Evolutionary conservation across 805 yeast species (phyloP).

Genomic region (Lipomyces oligophaga): DNA sequence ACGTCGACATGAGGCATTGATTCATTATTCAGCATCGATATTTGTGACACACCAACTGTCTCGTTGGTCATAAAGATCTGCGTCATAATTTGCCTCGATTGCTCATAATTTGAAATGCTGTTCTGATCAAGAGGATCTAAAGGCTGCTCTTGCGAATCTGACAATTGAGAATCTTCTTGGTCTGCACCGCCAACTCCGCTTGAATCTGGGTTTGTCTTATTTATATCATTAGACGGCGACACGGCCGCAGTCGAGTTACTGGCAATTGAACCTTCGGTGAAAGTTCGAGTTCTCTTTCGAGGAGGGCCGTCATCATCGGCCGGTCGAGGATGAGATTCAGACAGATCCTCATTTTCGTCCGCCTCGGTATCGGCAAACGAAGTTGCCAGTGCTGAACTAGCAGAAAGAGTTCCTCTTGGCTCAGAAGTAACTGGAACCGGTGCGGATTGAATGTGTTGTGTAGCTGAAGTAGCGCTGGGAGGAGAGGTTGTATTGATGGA

Average conservation of each 20-base stretch:
- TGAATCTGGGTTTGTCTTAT: no score
- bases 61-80: constrained; percentile 50
- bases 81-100: constrained; percentile 46
- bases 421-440: constrained; percentile 2
- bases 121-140: constrained; percentile 30
- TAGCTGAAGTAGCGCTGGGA: neutral
- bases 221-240: no score
- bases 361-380: constrained; percentile 19
- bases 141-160: constrained; percentile 3
- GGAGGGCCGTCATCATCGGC: constrained; percentile 17
- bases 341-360: constrained; percentile 23
- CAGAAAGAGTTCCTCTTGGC: constrained; percentile 1
- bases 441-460: no score
- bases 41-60: constrained; percentile 35
- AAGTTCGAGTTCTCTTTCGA: constrained; percentile 18
- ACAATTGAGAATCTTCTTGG: neutral
- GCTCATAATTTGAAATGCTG: constrained; percentile 36
- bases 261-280: neutral
- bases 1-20: constrained; percentile 46
- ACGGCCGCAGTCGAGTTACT: no score
- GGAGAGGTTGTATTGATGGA: constrained; percentile 1
- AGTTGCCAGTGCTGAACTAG: neutral
- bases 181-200: no score
- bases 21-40: constrained; percentile 34
- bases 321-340: neutral